Evolutionary conservation across 2,329 filamentous ascomycete genomes (phyloP).

Genomic region (Lecanicillium sp.): DNA sequence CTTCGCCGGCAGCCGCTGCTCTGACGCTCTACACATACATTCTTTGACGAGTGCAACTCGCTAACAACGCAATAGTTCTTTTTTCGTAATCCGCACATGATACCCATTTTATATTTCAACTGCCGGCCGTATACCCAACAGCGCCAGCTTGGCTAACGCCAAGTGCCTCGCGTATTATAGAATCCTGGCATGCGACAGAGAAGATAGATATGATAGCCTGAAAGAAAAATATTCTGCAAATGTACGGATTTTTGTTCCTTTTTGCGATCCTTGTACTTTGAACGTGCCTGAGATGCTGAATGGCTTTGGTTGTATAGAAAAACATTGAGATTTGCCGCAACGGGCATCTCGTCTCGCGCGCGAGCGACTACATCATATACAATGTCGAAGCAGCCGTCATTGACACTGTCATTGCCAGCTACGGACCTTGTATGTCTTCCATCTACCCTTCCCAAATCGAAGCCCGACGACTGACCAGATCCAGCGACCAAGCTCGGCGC

Average conservation of each 20-base stretch:
- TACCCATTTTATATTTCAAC: conserved; percentile 15
- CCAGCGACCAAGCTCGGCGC: conserved; percentile 89
- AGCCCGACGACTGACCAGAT: no score
- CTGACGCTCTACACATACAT: neutral
- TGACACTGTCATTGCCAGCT: conserved; percentile 77
- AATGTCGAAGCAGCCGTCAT: conserved; percentile 93
- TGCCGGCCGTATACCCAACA: conserved; percentile 3
- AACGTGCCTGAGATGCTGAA: conserved; percentile 39
- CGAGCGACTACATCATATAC: conserved; percentile 98
- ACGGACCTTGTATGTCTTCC: conserved; percentile 70
- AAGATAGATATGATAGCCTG: conserved; percentile 79
- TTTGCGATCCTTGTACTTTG: conserved; percentile 16
- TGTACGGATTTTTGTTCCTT: conserved; percentile 52
- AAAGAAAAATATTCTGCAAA: conserved; percentile 75
- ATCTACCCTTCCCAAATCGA: conserved; percentile 13
- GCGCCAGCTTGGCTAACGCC: conserved; percentile 20
- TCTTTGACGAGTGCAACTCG: conserved; percentile 3
- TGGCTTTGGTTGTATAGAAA: conserved; percentile 51
- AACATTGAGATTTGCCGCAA: conserved; percentile 85
- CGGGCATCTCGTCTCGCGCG: conserved; percentile 90
- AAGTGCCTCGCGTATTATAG: conserved; percentile 41
- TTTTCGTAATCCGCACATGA: conserved; percentile 9
- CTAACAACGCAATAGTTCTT: conserved; percentile 8
- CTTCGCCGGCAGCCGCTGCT: conserved; percentile 12
- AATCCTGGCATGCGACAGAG: conserved; percentile 89